phyloP scores from a whole-genome alignment of 805 yeast genomes.

The Middelhovenomyces tepae region DNA sequence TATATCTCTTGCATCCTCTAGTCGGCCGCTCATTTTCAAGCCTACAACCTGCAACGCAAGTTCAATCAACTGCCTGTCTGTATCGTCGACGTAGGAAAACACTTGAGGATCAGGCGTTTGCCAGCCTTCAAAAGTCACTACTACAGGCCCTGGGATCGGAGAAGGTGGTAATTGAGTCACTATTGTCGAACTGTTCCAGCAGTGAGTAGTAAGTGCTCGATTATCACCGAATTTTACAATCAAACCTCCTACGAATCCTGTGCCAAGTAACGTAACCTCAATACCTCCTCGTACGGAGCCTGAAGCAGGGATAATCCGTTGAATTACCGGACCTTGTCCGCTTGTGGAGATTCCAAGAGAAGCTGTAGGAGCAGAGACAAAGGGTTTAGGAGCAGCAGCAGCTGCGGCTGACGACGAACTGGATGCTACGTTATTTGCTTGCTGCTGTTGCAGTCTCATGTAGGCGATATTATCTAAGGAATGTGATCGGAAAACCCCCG shows the following conservation, averaged over 20 bases:
- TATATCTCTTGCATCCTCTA: conserved; percentile 90
- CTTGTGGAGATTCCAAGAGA: too few relatives aligned
- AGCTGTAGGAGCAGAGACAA: too few relatives aligned
- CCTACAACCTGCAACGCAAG: conserved; percentile 95
- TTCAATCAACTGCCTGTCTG: conserved; percentile 90
- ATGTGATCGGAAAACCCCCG: too few relatives aligned
- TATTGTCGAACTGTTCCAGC: conserved; percentile 92
- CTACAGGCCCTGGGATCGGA: conserved; percentile 78
- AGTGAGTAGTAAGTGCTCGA: conserved; percentile 59
- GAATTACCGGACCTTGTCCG: conserved; percentile 64
- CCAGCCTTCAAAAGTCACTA: conserved; percentile 67
- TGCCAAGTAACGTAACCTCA: conserved; percentile 85
- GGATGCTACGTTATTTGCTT: too few relatives aligned
- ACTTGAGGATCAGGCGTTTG: conserved; percentile 40
- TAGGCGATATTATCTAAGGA: too few relatives aligned
- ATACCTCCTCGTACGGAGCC: conserved; percentile 97
- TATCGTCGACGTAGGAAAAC: conserved; percentile 90
- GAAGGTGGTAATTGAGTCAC: conserved; percentile 94
- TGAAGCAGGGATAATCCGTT: conserved; percentile 86
- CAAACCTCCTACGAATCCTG: conserved; percentile 75
- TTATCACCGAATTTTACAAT: conserved; percentile 72
- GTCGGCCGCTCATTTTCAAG: conserved; percentile 87
- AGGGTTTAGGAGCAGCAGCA: too few relatives aligned
- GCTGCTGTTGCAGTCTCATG: conserved; percentile 1
- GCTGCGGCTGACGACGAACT: too few relatives aligned